Percentiles rank a stretch among this genome's conserved stretches.
phyloP scores from a whole-genome alignment of 768 basidiomycete species.

The Tylopilus intermedius region DNA sequence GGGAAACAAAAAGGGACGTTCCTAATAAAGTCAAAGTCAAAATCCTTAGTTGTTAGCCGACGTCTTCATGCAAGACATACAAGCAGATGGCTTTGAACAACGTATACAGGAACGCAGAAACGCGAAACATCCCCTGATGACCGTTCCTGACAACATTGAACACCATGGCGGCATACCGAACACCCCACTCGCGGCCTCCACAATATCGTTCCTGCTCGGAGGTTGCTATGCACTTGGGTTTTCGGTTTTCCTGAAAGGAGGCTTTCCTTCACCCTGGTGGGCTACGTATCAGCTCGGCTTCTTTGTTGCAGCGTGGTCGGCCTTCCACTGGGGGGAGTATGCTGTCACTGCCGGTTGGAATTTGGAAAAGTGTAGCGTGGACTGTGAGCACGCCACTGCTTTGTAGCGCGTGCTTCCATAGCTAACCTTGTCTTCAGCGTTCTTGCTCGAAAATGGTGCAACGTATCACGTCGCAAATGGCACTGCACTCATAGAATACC shows the following conservation, averaged over 20 bases:
- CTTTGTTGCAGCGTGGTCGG: slow-evolving; percentile 77
- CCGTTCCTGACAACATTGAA: slow-evolving; percentile 41
- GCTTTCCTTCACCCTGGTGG: slow-evolving; percentile 50
- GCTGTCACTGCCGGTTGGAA: slow-evolving; percentile 97
- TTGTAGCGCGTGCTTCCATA: not conserved
- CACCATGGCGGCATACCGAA: slow-evolving; percentile 70
- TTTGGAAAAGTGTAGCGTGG: slow-evolving; percentile 82
- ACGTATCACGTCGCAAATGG: slow-evolving; percentile 83
- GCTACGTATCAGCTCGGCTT: slow-evolving; percentile 73
- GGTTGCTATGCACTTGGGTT: slow-evolving; percentile 55
- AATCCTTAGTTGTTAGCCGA: not conserved
- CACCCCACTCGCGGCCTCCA: slow-evolving; percentile 73
- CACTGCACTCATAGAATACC: slow-evolving; percentile 74
- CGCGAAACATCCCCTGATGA: slow-evolving; percentile 44
- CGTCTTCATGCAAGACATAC: slow-evolving; percentile 15
- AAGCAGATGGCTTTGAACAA: slow-evolving; percentile 36
- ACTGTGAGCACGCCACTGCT: slow-evolving; percentile 58
- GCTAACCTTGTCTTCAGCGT: slow-evolving; percentile 50
- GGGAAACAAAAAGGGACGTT: not conserved
- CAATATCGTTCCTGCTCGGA: slow-evolving; percentile 87
- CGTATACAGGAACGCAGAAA: slow-evolving; percentile 41
- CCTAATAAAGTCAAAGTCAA: not conserved
- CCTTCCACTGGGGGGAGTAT: slow-evolving; percentile 93
- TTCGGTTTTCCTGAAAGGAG: slow-evolving; percentile 45
- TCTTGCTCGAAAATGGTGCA: slow-evolving; percentile 84